These are phyloP conservation scores for Claviceps sp. DNA, from an alignment of 2,329 filamentous ascomycete genomes.

Conservation along the genomic window DNA sequence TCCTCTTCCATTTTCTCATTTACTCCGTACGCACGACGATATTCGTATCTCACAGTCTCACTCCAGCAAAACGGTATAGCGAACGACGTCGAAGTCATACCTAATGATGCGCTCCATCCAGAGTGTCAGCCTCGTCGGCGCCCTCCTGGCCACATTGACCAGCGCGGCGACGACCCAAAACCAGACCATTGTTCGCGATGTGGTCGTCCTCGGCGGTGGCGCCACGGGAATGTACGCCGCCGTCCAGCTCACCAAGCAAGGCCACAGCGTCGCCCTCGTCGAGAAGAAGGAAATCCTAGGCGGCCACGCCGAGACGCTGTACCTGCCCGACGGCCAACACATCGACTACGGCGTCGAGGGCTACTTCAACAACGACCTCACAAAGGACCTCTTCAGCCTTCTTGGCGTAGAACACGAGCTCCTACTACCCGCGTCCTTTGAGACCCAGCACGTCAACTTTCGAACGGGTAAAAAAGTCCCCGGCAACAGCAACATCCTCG, in stretches of 20 bases:
- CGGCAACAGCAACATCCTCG: neutral
- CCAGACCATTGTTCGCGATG: constrained; percentile 8
- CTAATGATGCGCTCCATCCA: neutral
- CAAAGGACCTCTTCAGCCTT: constrained; percentile 22
- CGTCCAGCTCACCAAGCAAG: constrained; percentile 22
- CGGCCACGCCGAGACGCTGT: constrained; percentile 26
- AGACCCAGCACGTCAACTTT: constrained; percentile 10
- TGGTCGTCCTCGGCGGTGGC: constrained; percentile 28
- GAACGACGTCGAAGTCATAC: too few species aligned
- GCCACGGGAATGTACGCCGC: constrained; percentile 26
- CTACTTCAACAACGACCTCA: constrained; percentile 19
- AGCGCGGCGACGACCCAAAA: neutral
- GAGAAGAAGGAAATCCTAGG: constrained; percentile 24
- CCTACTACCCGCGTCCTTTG: constrained; percentile 7
- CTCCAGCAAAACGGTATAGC: neutral
- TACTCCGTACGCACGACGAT: too few species aligned
- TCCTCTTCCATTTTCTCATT: neutral
- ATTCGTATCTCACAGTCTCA: too few species aligned
- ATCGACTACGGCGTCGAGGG: constrained; percentile 13
- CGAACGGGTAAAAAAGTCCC: constrained; percentile 2
- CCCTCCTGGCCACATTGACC: neutral
- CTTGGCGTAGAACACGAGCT: constrained; percentile 14
- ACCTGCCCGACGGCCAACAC: constrained; percentile 13
- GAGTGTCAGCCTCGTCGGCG: neutral
- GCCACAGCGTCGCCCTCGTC: constrained; percentile 23